Percentiles rank a stretch among this genome's conserved stretches.
phyloP scores from a whole-genome alignment of 768 basidiomycete genomes.

The Collybia mongolica region DNA sequence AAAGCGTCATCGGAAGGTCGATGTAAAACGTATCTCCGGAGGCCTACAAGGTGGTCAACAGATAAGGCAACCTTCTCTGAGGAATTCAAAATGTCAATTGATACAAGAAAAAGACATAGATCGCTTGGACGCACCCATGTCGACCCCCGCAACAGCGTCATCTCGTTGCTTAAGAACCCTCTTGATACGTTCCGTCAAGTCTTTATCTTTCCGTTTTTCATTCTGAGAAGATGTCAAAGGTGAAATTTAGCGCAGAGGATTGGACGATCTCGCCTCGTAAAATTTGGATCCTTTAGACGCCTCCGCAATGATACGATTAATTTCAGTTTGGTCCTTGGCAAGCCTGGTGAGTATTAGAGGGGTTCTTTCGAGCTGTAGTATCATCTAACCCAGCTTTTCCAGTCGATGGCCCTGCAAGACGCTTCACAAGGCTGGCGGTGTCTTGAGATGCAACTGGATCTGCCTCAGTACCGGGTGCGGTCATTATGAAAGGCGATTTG shows the following conservation, averaged over 20 bases:
- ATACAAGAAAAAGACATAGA: constrained; percentile 9
- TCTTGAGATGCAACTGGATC: constrained; percentile 49
- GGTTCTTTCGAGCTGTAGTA: not conserved
- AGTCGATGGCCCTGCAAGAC: constrained; percentile 86
- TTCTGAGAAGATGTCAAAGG: constrained; percentile 46
- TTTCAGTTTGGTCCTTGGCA: constrained; percentile 76
- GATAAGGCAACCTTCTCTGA: constrained; percentile 59
- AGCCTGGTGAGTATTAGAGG: constrained; percentile 39
- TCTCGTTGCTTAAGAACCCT: constrained; percentile 67
- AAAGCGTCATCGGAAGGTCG: not conserved
- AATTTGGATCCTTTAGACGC: constrained; percentile 93
- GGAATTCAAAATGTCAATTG: not conserved
- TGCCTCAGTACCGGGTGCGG: not conserved
- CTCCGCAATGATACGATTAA: constrained; percentile 87
- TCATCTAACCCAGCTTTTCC: constrained; percentile 80
- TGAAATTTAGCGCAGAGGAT: too few relatives aligned
- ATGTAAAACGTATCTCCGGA: not conserved
- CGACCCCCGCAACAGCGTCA: constrained; percentile 50
- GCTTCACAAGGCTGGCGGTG: constrained; percentile 67
- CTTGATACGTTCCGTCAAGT: constrained; percentile 74
- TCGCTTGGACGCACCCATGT: constrained; percentile 45
- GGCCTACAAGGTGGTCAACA: constrained; percentile 69
- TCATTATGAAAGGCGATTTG: not conserved
- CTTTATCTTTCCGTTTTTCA: constrained; percentile 88
- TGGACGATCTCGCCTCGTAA: constrained; percentile 60